Conservation (phyloP, 805 yeast species). For the Hanseniaspora mollemarum region DNA sequence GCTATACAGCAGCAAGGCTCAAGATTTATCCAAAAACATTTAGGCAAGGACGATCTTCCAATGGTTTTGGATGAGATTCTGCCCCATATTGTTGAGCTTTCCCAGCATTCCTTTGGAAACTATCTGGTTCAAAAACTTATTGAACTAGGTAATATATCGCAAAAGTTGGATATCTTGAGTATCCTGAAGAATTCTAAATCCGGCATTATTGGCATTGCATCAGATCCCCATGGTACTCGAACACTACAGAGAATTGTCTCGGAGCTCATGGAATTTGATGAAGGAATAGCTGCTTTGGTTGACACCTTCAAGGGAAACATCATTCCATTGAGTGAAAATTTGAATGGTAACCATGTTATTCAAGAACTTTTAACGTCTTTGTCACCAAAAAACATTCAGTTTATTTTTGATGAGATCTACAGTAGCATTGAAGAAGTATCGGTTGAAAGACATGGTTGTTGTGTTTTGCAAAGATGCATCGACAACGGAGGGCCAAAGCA, state of each 20-base stretch:
- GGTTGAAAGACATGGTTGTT: conserved; percentile 94
- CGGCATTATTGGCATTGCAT: conserved; percentile 40
- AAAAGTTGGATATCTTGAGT: conserved; percentile 56
- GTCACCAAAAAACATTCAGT: conserved; percentile 58
- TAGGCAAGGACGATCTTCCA: conserved; percentile 53
- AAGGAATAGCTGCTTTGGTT: conserved; percentile 58
- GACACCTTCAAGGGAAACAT: conserved; percentile 55
- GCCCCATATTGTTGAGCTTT: conserved; percentile 67
- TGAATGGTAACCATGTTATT: conserved; percentile 93
- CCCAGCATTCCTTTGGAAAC: conserved; percentile 96
- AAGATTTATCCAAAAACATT: conserved; percentile 76
- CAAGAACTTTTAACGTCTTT: conserved; percentile 80
- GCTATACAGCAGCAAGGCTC: conserved; percentile 97
- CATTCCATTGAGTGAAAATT: conserved; percentile 69
- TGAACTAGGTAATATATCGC: conserved; percentile 59
- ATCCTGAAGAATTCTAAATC: conserved; percentile 46
- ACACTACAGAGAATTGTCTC: conserved; percentile 78
- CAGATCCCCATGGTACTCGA: conserved; percentile 92
- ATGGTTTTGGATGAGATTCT: conserved; percentile 73
- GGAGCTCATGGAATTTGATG: conserved; percentile 61
- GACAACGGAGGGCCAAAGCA: conserved; percentile 74
- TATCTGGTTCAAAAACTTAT: conserved; percentile 82
- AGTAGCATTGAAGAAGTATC: conserved; percentile 67
- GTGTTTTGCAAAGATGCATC: conserved; percentile 88
- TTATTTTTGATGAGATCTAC: conserved; percentile 78